Base-by-base conservation (phyloP, 257 asterid species). In the Penstemon davidsonii region DNA sequence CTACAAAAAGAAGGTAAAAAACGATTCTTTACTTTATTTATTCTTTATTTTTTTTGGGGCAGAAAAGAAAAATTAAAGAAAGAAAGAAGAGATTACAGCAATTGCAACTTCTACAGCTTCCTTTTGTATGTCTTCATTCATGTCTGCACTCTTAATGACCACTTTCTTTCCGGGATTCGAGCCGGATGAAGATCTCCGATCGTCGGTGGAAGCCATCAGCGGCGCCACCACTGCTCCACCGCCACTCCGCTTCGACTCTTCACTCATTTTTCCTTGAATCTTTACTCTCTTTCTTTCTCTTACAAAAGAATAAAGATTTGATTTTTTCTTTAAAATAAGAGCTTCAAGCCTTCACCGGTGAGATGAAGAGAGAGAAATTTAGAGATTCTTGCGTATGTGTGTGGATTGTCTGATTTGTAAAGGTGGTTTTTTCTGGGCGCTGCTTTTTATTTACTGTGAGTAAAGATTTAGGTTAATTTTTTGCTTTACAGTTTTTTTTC, bases 101-200 rank as follows among this genome's bases (percentile, higher is more conserved):
- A 93, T 79, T 78, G 99, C 99, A 73, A 90, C 81, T 73, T 90
- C 96, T 71, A 93, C 67, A 12, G 99, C 99, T 70, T 90, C 96
- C 75, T 90, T 91, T 88, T 93, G 97, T 66, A 93, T 69, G 65
- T 93, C 99, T 41, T 87, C 91, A 73, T 88, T 90, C 99, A 93
- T 93, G 73, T 93, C 99, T 1, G 97, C 96, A 74, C 96, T 93
- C 79, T 93, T 93, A 49, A 93, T 88, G 71, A 79, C 69, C 62
- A 85, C 87, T 70, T 93, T 93, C 79, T 86, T 85, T 18, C 82
- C 87, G 45, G 83, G 79, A 60, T 62, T 75, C 51, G 96, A 74
- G 62, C 83, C 85, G 70, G 87, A 71, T 39, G 85, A 71, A 9
- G 85, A 72, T 71, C 81, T 81, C 71, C 90, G 93, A 77, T 86